Conservation (phyloP, 2,329 filamentous ascomycete species). For the Leptosphaerulina australis region DNA sequence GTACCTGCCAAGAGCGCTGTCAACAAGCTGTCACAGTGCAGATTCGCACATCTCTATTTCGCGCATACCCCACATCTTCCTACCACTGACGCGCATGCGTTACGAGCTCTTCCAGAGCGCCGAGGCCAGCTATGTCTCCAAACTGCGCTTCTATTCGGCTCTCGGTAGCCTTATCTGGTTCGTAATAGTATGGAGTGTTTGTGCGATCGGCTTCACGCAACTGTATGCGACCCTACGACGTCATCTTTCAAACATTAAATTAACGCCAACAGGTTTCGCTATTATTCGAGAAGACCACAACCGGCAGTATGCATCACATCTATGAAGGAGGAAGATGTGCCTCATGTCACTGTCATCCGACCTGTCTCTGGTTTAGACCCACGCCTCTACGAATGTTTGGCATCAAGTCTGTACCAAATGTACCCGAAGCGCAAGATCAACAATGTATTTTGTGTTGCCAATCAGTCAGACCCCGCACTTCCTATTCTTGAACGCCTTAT, state of each 20-base stretch:
- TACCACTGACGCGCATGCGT: constrained; percentile 43
- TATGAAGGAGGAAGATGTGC: constrained; percentile 59
- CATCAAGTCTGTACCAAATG: constrained; percentile 79
- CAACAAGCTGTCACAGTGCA: neutral
- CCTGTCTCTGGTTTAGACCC: constrained; percentile 93
- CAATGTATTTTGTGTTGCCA: constrained; percentile 81
- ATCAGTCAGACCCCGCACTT: constrained; percentile 75
- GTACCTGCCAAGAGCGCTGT: constrained; percentile 10
- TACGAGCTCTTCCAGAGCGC: constrained; percentile 30
- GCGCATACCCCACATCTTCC: constrained; percentile 9
- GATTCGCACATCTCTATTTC: constrained; percentile 4
- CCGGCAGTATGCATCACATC: constrained; percentile 50
- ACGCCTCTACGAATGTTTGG: constrained; percentile 88
- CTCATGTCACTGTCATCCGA: constrained; percentile 87
- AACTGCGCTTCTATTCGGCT: constrained; percentile 48
- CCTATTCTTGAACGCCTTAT: constrained; percentile 74
- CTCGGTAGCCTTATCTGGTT: constrained; percentile 63
- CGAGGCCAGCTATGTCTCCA: constrained; percentile 41
- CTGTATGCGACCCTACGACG: constrained; percentile 54
- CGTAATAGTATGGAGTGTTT: constrained; percentile 60
- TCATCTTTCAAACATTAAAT: constrained; percentile 6
- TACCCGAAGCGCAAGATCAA: constrained; percentile 80
- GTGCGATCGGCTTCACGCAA: constrained; percentile 63
- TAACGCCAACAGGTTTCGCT: constrained; percentile 56
- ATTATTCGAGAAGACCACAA: constrained; percentile 57